phyloP scores from a whole-genome alignment of 2,329 filamentous ascomycete genomes.

The Rasamsonia emersonii region DNA sequence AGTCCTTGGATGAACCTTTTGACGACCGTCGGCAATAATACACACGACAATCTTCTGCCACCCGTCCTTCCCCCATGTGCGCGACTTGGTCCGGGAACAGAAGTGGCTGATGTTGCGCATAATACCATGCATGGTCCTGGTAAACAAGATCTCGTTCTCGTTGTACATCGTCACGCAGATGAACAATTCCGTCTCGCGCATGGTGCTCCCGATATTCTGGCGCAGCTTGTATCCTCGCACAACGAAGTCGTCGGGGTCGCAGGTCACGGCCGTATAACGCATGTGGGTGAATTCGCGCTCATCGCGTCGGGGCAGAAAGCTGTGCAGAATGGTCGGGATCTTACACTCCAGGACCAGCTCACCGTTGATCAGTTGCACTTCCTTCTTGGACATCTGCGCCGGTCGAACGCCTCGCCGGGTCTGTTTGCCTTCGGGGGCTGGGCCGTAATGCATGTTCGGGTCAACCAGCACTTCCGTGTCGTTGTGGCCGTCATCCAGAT shows the following conservation, averaged over 20 bases:
- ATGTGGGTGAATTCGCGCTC: slow-evolving; percentile 97
- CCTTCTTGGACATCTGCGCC: slow-evolving; percentile 83
- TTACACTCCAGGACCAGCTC: slow-evolving; percentile 98
- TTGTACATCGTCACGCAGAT: slow-evolving; percentile 99
- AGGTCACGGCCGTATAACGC: slow-evolving; percentile 98
- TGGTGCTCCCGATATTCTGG: slow-evolving; percentile 75
- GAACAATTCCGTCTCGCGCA: slow-evolving; percentile 87
- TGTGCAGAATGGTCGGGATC: slow-evolving; percentile 96
- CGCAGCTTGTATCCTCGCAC: slow-evolving; percentile 82
- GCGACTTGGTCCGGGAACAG: slow-evolving; percentile 81
- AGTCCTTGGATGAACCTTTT: slow-evolving; percentile 87
- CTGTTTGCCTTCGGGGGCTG: slow-evolving; percentile 78
- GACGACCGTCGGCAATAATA: slow-evolving; percentile 87
- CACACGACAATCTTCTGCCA: slow-evolving; percentile 99
- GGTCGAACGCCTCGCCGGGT: slow-evolving; percentile 77
- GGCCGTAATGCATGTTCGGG: slow-evolving; percentile 63
- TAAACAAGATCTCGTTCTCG: slow-evolving; percentile 94
- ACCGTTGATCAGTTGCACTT: slow-evolving; percentile 93
- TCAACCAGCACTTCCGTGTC: slow-evolving; percentile 50
- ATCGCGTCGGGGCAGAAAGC: slow-evolving; percentile 85
- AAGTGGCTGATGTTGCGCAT: slow-evolving; percentile 98
- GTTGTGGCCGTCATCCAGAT: slow-evolving; percentile 35
- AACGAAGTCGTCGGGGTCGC: slow-evolving; percentile 90
- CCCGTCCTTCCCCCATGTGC: slow-evolving; percentile 92
- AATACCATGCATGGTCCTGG: slow-evolving; percentile 94